Evolutionary conservation across 2,329 filamentous ascomycete species (phyloP), one percentile per base, ranked within the genome.

Genomic region (Colletotrichum limetticola): DNA sequence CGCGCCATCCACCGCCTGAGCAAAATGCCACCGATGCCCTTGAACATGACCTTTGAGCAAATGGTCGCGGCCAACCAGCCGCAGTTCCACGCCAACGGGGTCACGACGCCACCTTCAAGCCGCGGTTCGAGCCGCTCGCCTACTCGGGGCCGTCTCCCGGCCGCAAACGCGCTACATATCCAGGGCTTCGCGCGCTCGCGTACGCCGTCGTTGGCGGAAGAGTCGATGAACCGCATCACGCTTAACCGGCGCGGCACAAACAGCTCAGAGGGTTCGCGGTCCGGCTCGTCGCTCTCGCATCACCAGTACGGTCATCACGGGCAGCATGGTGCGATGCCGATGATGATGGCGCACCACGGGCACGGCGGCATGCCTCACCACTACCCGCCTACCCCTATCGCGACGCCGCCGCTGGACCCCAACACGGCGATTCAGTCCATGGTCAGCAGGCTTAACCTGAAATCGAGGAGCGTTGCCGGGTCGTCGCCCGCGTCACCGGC

Each of bases 1-100:
- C 82, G 81, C 28, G 81, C 83, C 7, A 85, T 86, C 66, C 80
- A 84, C 1, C 76, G 85, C 5, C 79, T 86, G 8, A 85, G 82
- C 76, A 83, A 80, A 62, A 78, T 85, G 76, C 83, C 84, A 14
- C 66, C 79, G 11, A 73, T 77, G 65, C 77, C 78, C 9, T 53
- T 60, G n/a, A 58, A 56, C 28, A 75, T 80, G 73, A 79, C 76
- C 14, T 81, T 83, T 55, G 79, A 81, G 42, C 79, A 82, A 61
- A 68, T 83, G 53, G 76, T 77, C 12, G 78, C 75, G 3, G 75
- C 77, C 2, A 76, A 76, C 3, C 75, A 78, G 37, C 77, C 77
- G 67, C 76, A 75, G 73, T 74, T 66, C 46, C 60, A 30, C 30
- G 53, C 53, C 42, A 4, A 75, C 66, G 68, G 68, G 22, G 26